Conservation (phyloP, 768 basidiomycete genomes). For the Pleurotus platypus region DNA sequence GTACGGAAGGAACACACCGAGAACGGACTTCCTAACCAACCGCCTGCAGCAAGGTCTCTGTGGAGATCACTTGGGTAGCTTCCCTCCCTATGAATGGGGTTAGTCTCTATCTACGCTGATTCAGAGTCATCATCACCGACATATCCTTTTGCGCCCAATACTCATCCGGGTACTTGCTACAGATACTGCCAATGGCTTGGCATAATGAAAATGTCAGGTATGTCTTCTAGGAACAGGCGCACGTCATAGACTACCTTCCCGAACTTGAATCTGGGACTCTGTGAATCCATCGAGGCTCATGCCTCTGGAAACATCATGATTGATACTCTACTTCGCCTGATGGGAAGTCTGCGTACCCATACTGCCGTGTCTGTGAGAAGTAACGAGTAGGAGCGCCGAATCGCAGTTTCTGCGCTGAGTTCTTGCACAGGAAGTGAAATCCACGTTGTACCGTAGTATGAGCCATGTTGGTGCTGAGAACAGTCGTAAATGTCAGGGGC, state of each 20-base stretch:
- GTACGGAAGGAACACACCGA: not conserved
- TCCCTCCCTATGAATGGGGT: not conserved
- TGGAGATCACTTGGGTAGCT: constrained; percentile 5
- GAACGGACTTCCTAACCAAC: constrained; percentile 3
- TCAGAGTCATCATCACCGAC: not conserved
- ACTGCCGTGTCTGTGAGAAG: not conserved
- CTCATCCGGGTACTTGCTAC: constrained; percentile 4
- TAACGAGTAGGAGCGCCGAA: no score
- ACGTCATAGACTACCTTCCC: not conserved
- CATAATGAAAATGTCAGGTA: not conserved
- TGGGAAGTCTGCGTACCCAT: not conserved
- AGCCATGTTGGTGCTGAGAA: no score
- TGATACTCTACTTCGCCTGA: no score
- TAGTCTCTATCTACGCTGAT: no score
- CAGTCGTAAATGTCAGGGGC: no score
- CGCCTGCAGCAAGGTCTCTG: not conserved
- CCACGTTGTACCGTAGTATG: no score
- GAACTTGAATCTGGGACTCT: not conserved
- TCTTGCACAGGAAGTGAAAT: no score
- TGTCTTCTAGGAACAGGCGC: no score
- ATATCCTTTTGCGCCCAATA: constrained; percentile 5
- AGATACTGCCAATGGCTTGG: not conserved
- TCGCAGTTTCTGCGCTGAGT: no score
- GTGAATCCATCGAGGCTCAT: constrained; percentile 3
- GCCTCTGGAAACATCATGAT: not conserved